Evolutionary conservation across 75 land plant genomes (phyloP).

Genomic region (Cryptomeria japonica): DNA sequence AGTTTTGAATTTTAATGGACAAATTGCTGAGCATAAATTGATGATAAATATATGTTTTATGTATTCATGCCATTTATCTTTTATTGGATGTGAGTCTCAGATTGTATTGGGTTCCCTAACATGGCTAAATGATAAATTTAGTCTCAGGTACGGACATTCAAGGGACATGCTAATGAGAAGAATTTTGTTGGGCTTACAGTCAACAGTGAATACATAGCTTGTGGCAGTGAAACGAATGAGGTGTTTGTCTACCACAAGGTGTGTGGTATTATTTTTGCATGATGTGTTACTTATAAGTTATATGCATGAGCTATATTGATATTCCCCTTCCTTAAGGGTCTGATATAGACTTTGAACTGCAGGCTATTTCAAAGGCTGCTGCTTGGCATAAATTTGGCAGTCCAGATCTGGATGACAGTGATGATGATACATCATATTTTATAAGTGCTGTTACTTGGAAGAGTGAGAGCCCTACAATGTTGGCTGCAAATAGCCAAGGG

Average conservation of each 20-base stretch:
- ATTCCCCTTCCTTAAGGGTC: not conserved
- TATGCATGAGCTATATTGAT: not conserved
- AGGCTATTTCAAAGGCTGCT: conserved; percentile 93
- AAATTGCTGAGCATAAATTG: not conserved
- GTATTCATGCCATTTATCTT: not conserved
- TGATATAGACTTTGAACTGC: conserved; percentile 15
- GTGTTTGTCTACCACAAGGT: conserved; percentile 97
- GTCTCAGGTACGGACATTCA: conserved; percentile 77
- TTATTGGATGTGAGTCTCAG: not conserved
- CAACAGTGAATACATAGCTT: conserved; percentile 87
- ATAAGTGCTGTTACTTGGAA: conserved; percentile 99
- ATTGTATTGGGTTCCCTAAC: not conserved
- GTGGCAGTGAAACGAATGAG: conserved; percentile 99
- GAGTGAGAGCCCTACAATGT: conserved; percentile 95
- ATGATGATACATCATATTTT: conserved; percentile 86
- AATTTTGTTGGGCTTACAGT: conserved; percentile 96
- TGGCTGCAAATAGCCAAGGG: conserved; percentile 96
- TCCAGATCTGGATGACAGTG: conserved; percentile 68
- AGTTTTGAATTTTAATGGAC: not conserved
- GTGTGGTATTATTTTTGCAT: not conserved
- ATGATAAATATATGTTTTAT: not conserved
- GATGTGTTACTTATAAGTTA: not conserved
- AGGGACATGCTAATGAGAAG: conserved; percentile 98
- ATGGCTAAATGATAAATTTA: not conserved
- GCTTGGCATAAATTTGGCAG: conserved; percentile 85